Evolutionary conservation across 2,329 filamentous ascomycete species (phyloP).

Genomic region (Curvularia spicifera): DNA sequence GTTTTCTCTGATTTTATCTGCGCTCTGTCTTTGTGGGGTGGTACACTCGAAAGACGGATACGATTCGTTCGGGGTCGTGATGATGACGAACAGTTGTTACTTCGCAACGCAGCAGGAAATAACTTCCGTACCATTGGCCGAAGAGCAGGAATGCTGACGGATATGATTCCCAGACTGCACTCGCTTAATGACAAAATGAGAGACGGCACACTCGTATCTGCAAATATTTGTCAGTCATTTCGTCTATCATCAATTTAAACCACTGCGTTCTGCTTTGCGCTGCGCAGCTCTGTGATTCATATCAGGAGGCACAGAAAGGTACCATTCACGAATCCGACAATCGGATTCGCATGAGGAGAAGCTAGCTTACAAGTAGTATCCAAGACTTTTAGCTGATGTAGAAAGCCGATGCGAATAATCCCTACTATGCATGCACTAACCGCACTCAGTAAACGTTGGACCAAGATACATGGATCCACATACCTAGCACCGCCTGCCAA

Average conservation of each 20-base stretch:
- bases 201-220: constrained; percentile 30
- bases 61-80: constrained; percentile 3
- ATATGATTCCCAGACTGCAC: constrained; percentile 39
- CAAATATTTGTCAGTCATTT: not conserved
- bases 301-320: not conserved
- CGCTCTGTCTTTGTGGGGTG: not conserved
- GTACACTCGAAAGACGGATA: constrained; percentile 5
- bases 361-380: constrained; percentile 35
- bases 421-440: constrained; percentile 33
- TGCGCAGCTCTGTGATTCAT: not conserved
- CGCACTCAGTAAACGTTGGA: not conserved
- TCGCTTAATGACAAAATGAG: constrained; percentile 39
- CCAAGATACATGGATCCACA: constrained; percentile 4
- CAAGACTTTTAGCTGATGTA: constrained; percentile 26
- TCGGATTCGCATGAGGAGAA: not conserved
- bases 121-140: constrained; percentile 30
- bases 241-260: not conserved
- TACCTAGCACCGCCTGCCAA: constrained; percentile 36
- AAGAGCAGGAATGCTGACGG: constrained; percentile 37
- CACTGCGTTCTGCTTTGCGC: not conserved
- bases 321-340: not conserved
- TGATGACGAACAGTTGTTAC: constrained; percentile 2
- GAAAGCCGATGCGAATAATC: constrained; percentile 30
- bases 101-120: constrained; percentile 23
- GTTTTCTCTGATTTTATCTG: constrained; percentile 3